Base-by-base conservation (phyloP, 306 rosid species). In the Cucurbita ficifolia region DNA sequence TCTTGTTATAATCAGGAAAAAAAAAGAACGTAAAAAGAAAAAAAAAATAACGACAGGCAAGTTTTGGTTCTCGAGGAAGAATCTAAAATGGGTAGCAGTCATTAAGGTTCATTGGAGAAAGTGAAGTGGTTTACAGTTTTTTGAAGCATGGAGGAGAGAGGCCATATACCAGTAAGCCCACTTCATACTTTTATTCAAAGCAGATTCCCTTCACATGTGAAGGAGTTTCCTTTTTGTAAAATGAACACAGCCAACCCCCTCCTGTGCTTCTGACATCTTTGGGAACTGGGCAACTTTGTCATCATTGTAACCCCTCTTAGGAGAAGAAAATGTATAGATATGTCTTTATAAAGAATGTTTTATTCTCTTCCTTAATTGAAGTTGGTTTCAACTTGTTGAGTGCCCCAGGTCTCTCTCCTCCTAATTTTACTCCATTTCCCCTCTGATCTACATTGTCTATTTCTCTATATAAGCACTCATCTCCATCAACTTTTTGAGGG, bases 181-280 rank as follows among this genome's bases (percentile, higher is more conserved):
- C 2, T 43, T 10, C 22, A 2, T 46, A 17, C 69, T 36, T 36
- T 36, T 61, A 17, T 61, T 17, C 4, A 8, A 33, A 29, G 16
- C 4, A 67, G 87, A 81, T 81, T 81, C 85, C 63, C 62, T 52
- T 43, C 6, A 18, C 87, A 83, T 70, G 90, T 86, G 87, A 79
- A 50, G 22, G 0, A 17, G 45, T 22, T 50, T 68, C 24, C 55
- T 55, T 50, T 77, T 57, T 48, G 21, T 65, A 33, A n/a, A 56
- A 77, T 72, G 35, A 54, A 33, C 77, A 79, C 84, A 81, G 77
- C 60, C 61, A 56, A 36, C 58, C 7, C 77, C 67, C 79, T 75
- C 56, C 76, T 58, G 10, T 17, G 60, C 29, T 50, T 73, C 90
- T 82, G 87, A 82, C 83, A 78, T 21, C 39, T 82, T 81, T 68